Evolutionary conservation across 192 early-diverging fungal species (phyloP).

Genomic region (Coemansia sp.): DNA sequence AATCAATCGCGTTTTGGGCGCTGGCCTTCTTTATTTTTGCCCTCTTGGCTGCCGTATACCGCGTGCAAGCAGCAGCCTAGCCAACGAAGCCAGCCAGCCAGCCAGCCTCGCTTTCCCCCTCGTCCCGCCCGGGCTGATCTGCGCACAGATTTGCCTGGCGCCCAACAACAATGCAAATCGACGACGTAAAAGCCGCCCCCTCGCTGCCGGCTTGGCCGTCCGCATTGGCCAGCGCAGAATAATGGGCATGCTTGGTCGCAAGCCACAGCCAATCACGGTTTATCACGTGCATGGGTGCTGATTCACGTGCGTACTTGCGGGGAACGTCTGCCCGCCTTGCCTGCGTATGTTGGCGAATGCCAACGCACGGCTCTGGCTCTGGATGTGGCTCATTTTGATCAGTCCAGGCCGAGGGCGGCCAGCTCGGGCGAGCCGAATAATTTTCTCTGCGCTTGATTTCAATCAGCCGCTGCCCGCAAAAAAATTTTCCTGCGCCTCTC

Average conservation of each 20-base stretch:
- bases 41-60: no score
- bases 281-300: conserved; percentile 8
- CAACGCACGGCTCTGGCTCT: background rate
- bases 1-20: no score
- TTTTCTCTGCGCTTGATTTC: background rate
- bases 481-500: conserved; percentile 12
- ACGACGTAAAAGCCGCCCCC: background rate
- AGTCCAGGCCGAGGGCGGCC: background rate
- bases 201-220: no score
- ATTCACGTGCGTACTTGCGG: conserved; percentile 22
- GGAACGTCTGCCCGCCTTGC: background rate
- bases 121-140: background rate
- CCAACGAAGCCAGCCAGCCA: no score
- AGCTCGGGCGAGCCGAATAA: conserved; percentile 2
- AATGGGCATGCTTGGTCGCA: background rate
- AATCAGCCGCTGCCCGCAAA: background rate
- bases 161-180: conserved; percentile 1
- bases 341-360: background rate
- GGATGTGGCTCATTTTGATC: background rate
- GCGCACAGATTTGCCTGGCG: background rate
- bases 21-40: background rate
- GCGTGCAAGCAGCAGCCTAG: no score
- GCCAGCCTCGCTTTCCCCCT: background rate
- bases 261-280: conserved; percentile 11
- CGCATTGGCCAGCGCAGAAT: no score